Evolutionary conservation across 2,329 filamentous ascomycete genomes (phyloP).

Genomic region (Colletotrichum coccodes): DNA sequence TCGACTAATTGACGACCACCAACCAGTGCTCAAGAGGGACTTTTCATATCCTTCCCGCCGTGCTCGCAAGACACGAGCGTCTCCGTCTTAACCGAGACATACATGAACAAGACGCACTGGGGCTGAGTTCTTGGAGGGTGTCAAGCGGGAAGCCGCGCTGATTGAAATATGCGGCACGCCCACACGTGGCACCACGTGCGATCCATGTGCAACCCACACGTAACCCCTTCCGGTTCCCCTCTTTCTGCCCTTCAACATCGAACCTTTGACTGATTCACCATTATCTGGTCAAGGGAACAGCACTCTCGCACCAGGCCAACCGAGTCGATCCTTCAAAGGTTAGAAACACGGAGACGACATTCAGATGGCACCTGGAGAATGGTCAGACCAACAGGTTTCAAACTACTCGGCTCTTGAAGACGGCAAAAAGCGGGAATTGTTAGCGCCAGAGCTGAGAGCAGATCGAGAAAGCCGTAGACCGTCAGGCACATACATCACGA

Average conservation of each 20-base stretch:
- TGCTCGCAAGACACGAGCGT: background rate
- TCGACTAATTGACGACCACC: too few relatives aligned
- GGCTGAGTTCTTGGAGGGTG: background rate
- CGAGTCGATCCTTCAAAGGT: too few relatives aligned
- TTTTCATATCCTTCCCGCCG: background rate
- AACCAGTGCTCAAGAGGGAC: background rate
- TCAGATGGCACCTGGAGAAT: constrained; percentile 1
- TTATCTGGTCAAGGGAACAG: too few relatives aligned
- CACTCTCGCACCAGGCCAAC: too few relatives aligned
- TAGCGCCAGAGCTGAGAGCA: background rate
- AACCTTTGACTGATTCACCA: too few relatives aligned
- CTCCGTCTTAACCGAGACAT: background rate
- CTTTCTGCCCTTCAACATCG: background rate
- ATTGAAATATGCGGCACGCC: background rate
- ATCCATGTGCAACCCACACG: background rate
- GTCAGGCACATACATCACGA: constrained; percentile 17
- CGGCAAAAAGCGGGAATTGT: background rate
- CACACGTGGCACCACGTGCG: background rate
- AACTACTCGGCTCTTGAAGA: background rate
- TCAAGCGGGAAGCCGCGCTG: background rate
- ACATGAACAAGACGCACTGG: background rate
- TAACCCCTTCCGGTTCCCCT: background rate
- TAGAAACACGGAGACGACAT: too few relatives aligned
- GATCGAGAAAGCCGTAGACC: background rate
- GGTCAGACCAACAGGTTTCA: background rate